Percentiles rank a stretch among this genome's conserved stretches.
Conservation (phyloP, 257 asterid genomes). For the Primulina eburnea region DNA sequence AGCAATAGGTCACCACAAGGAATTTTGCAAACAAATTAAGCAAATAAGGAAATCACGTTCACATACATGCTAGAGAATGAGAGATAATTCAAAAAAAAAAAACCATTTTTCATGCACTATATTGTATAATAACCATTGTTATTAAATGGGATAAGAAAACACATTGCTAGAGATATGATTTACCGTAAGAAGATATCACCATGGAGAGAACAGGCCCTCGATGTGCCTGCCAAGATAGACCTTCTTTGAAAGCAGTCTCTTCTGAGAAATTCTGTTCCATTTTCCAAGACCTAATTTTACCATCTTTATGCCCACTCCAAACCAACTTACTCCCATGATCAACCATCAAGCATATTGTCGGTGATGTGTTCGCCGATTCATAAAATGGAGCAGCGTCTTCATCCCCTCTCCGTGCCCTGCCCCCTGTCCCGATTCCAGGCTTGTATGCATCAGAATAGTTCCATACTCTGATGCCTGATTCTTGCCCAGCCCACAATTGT, state of each 20-base stretch:
- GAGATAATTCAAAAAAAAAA: background rate
- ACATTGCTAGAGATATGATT: constrained; percentile 5
- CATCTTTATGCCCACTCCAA: constrained; percentile 97
- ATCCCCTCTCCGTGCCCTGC: constrained; percentile 78
- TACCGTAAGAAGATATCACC: constrained; percentile 81
- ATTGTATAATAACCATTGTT: background rate
- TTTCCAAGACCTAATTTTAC: constrained; percentile 86
- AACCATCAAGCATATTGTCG: constrained; percentile 63
- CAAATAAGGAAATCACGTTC: background rate
- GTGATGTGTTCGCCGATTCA: constrained; percentile 66
- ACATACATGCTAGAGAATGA: background rate
- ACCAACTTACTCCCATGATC: constrained; percentile 77
- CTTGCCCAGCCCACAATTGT: constrained; percentile 94
- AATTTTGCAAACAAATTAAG: background rate
- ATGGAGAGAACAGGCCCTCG: constrained; percentile 75
- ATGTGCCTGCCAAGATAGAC: constrained; percentile 94
- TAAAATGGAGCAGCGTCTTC: constrained; percentile 91
- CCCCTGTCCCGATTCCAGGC: constrained; percentile 65
- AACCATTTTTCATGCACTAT: background rate
- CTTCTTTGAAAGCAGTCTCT: constrained; percentile 60
- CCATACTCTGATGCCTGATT: constrained; percentile 93
- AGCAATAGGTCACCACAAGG: background rate
- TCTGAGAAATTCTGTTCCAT: constrained; percentile 62
- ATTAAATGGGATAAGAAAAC: background rate
- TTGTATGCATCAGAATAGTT: constrained; percentile 64